These are phyloP conservation scores for Pseudonitzschia multiseries DNA, from an alignment of 108 stramenopile genomes.

Conservation along the genomic window DNA sequence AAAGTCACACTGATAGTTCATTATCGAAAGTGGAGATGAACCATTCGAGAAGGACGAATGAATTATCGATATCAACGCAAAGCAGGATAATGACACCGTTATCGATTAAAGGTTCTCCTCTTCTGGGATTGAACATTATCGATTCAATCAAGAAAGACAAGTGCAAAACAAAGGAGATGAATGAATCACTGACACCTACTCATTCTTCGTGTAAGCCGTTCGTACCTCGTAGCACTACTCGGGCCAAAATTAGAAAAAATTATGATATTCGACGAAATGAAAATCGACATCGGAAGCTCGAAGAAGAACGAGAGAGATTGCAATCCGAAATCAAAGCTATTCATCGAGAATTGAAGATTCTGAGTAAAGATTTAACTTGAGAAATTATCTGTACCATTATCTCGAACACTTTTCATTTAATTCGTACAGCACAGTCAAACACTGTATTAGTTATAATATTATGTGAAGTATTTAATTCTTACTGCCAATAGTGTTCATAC, in stretches of 20 bases:
- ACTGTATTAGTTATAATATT: too few species aligned
- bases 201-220: slow-evolving; percentile 5
- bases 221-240: slow-evolving; percentile 44
- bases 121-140: slow-evolving; percentile 4
- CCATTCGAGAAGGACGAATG: background rate
- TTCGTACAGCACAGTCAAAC: too few species aligned
- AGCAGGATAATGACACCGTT: background rate
- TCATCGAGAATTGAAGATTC: slow-evolving; percentile 28
- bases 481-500: background rate
- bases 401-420: background rate
- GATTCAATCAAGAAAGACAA: background rate
- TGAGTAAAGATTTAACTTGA: slow-evolving; percentile 26
- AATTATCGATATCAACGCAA: slow-evolving; percentile 1
- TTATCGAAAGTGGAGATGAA: background rate
- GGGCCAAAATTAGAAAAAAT: slow-evolving; percentile 46
- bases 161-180: background rate
- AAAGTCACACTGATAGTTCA: background rate
- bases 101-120: background rate
- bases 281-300: slow-evolving; percentile 9
- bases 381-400: background rate
- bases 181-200: slow-evolving; percentile 14
- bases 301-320: slow-evolving; percentile 19
- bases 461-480: too few species aligned
- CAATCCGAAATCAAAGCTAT: slow-evolving; percentile 27
- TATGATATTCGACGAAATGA: slow-evolving; percentile 33